Evolutionary conservation across 2,329 filamentous ascomycete species (phyloP), one percentile per base, ranked within the genome.

Genomic region (Fusarium buharicum): DNA sequence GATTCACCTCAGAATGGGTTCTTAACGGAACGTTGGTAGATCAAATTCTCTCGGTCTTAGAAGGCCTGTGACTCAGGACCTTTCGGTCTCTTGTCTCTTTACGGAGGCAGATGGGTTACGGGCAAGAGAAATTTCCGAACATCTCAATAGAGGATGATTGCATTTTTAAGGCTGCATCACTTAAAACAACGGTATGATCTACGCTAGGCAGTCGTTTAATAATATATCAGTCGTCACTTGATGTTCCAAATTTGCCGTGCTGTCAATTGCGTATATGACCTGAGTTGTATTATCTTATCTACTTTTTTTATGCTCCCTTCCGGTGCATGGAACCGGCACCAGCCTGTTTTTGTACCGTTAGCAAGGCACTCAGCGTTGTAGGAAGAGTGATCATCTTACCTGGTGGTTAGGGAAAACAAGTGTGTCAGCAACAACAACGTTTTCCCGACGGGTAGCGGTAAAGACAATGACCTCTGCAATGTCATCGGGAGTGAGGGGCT

Each of bases 401-500:
- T 97, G 93, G 74, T 97, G 93, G 70, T 89, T 95, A 6, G 93
- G 93, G 77, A 90, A 97, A 49, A 97, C 81, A 59, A 97, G 78
- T 6, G 91, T 90, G 77, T 97, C 93, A 17, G 93, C 93, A 67
- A 97, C 77, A 17, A 97, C 92, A 6, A 97, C 92, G 74, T 97
- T 97, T 79, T 97, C 92, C 68, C 90, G 86, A 70, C 93, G 85
- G 4, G 90, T 90, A 4, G 90, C 92, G 3, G 90, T 84, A 73
- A 97, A 97, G 8, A 97, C 93, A 30, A 97, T 83, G 27, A 96
- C 84, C 78, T 97, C 93, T 12, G 93, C 93, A 72, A 97, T 93
- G 72, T 97, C 93, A 45, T 95, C 91, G 0, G 91, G 90, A 1
- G 92, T 96, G 67, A 97, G 81, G 36, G 93, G 93, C 66, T 96